These are phyloP conservation scores for Aspergillus novofumigatus DNA, from an alignment of 2,329 filamentous ascomycete genomes.

Conservation along the genomic window DNA sequence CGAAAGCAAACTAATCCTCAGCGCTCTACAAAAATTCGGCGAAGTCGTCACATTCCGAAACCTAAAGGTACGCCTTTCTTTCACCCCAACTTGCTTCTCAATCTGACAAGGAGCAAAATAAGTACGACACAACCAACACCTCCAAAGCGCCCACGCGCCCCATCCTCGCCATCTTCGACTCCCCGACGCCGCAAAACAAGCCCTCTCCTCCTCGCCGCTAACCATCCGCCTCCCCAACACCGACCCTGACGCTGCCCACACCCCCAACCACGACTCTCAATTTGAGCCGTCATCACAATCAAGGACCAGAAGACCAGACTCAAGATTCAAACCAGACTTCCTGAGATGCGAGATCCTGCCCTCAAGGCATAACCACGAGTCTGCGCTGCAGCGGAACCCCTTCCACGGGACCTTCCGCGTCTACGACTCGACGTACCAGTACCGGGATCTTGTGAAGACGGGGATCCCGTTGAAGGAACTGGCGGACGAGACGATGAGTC, in stretches of 20 bases:
- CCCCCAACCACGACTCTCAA: background rate
- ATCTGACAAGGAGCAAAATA: background rate
- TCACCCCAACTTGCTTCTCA: background rate
- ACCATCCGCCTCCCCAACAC: constrained; percentile 17
- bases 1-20: constrained; percentile 33
- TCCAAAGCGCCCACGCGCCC: constrained; percentile 15
- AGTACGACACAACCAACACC: constrained; percentile 29
- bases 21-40: constrained; percentile 39
- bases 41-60: constrained; percentile 38
- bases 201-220: constrained; percentile 31
- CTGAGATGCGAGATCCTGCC: constrained; percentile 25
- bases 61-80: constrained; percentile 26
- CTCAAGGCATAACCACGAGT: constrained; percentile 27
- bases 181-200: constrained; percentile 30
- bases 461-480: constrained; percentile 25
- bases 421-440: constrained; percentile 18
- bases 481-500: constrained; percentile 29
- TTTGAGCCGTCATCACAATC: background rate
- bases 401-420: constrained; percentile 27
- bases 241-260: background rate
- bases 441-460: constrained; percentile 26
- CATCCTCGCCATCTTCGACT: constrained; percentile 35
- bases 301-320: background rate
- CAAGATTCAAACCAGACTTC: background rate
- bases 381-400: constrained; percentile 27